Conservation (phyloP, 2,329 filamentous ascomycete genomes). For the Ophiostoma angusticollis region DNA sequence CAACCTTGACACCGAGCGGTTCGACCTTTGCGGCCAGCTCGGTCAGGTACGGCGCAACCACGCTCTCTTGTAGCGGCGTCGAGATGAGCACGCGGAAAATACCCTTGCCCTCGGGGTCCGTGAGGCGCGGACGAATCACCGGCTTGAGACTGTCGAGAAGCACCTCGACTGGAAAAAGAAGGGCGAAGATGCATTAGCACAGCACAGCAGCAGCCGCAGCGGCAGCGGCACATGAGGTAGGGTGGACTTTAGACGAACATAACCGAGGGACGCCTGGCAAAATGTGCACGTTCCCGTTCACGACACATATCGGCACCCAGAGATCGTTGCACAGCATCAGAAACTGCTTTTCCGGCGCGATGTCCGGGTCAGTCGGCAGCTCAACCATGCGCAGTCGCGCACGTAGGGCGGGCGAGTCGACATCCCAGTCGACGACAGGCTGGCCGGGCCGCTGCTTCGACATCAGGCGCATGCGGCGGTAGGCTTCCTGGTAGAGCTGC, state of each 20-base stretch:
- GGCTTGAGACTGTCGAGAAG: constrained; percentile 69
- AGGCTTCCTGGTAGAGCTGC: constrained; percentile 63
- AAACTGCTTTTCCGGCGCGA: constrained; percentile 56
- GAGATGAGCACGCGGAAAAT: constrained; percentile 69
- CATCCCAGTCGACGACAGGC: constrained; percentile 72
- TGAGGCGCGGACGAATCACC: constrained; percentile 53
- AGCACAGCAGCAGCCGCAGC: too few relatives aligned
- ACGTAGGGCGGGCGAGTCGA: constrained; percentile 60
- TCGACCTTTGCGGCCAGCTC: constrained; percentile 62
- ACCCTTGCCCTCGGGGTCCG: constrained; percentile 69
- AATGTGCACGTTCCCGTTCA: constrained; percentile 90
- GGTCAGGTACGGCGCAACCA: constrained; percentile 70
- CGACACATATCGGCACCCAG: constrained; percentile 82
- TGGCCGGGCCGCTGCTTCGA: constrained; percentile 54
- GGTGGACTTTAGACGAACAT: constrained; percentile 40
- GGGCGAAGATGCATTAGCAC: too few relatives aligned
- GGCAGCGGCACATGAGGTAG: too few relatives aligned
- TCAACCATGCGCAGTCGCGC: constrained; percentile 87
- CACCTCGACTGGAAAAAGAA: constrained; percentile 42
- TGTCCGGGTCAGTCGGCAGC: constrained; percentile 60
- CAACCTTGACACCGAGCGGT: constrained; percentile 74
- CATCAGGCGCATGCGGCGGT: constrained; percentile 70
- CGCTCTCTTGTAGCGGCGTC: constrained; percentile 78
- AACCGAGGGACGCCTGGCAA: constrained; percentile 78
- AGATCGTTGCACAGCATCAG: constrained; percentile 68